A percentile compares a stretch with the other conserved stretches of the same genome.
These are phyloP conservation scores for Wilcoxina mikolae DNA, from an alignment of 495 filamentous ascomycete species.

Conservation along the genomic window DNA sequence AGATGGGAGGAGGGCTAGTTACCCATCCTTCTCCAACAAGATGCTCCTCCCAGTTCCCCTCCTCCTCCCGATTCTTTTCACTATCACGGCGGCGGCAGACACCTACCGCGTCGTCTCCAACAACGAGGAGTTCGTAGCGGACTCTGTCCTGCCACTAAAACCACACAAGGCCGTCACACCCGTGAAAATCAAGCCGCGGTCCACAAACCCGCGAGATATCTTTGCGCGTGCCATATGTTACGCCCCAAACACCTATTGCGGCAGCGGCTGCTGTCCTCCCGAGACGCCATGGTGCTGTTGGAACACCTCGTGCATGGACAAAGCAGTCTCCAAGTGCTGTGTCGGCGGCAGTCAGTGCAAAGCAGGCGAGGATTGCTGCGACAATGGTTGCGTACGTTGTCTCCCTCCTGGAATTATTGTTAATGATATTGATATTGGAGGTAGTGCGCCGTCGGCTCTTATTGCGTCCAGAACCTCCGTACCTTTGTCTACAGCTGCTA, in stretches of 20 bases:
- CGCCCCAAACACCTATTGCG: background rate
- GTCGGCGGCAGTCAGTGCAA: background rate
- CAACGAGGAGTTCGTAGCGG: background rate
- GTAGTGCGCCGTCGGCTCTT: background rate
- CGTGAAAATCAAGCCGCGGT: background rate
- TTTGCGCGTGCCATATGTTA: background rate
- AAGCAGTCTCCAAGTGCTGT: background rate
- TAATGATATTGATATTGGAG: background rate
- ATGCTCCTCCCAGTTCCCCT: background rate
- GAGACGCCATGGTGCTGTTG: background rate
- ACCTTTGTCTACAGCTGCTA: background rate
- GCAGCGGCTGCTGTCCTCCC: background rate
- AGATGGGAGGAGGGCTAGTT: no score
- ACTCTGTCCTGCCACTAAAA: background rate
- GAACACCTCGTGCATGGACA: background rate
- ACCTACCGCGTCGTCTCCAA: background rate
- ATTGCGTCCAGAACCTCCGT: conserved; percentile 1
- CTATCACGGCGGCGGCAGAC: background rate
- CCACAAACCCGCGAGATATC: background rate
- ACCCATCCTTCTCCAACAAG: no score
- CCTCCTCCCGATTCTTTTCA: background rate
- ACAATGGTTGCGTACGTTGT: background rate
- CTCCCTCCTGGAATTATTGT: background rate
- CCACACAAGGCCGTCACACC: background rate
- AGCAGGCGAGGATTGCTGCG: background rate